Conservation (phyloP, 1,284 basidiomycete genomes). For the Irpex sp. region DNA sequence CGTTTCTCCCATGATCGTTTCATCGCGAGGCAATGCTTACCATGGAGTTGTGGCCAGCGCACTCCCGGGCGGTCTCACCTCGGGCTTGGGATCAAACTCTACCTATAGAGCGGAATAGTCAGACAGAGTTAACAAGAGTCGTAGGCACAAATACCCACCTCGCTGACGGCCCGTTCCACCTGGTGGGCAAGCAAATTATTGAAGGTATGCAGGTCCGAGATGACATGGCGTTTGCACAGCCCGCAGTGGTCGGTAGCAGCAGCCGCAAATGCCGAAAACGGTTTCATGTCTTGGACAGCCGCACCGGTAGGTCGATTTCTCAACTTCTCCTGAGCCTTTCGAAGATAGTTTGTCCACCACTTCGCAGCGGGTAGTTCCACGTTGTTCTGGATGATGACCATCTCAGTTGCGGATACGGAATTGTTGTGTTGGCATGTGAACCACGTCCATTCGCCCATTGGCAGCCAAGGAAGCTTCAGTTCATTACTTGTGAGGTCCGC, state of each 20-base stretch:
- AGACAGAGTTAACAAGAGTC: background rate
- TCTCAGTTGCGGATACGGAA: background rate
- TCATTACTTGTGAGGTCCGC: background rate
- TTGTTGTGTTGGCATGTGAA: constrained; percentile 1
- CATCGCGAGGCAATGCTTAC: background rate
- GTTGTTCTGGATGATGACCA: background rate
- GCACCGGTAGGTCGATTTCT: background rate
- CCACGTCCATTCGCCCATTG: constrained; percentile 1
- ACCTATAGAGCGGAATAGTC: background rate
- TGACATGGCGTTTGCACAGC: constrained; percentile 1
- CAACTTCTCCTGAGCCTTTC: constrained; percentile 3
- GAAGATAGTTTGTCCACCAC: constrained; percentile 2
- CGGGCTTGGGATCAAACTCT: background rate
- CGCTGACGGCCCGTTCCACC: constrained; percentile 1
- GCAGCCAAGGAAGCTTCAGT: constrained; percentile 1
- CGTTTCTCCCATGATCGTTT: background rate
- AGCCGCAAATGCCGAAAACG: background rate
- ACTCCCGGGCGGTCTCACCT: background rate
- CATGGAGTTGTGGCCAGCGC: background rate
- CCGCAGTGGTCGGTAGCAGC: constrained; percentile 1
- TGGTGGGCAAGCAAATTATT: background rate
- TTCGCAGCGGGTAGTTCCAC: background rate
- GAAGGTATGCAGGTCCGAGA: constrained; percentile 1
- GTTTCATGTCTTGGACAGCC: constrained; percentile 1
- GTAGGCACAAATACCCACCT: background rate